Conservation (phyloP, 768 basidiomycete genomes). For the Boletus patriciae region DNA sequence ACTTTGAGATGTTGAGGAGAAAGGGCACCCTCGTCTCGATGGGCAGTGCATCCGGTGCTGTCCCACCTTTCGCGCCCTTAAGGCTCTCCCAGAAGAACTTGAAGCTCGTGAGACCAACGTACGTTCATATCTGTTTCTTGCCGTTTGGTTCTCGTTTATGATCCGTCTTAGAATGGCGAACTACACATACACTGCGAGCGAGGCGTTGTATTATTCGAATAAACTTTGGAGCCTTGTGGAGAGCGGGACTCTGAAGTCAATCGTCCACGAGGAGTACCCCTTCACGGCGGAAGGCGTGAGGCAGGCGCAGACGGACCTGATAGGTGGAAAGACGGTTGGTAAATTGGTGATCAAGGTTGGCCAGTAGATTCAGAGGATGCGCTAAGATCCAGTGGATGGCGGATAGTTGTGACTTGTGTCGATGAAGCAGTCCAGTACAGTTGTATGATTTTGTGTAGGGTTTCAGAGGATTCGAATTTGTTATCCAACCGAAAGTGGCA, state of each 20-base stretch:
- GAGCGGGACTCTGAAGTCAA: conserved; percentile 60
- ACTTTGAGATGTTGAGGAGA: conserved; percentile 78
- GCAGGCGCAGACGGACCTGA: conserved; percentile 77
- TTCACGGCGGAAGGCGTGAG: conserved; percentile 80
- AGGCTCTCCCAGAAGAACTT: conserved; percentile 81
- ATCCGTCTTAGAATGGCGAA: conserved; percentile 55
- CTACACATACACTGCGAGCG: conserved; percentile 73
- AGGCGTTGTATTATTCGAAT: conserved; percentile 62
- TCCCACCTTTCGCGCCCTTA: conserved; percentile 71
- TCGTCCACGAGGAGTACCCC: conserved; percentile 74
- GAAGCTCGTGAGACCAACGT: conserved; percentile 77
- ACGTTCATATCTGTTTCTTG: conserved; percentile 17
- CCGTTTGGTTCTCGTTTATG: not conserved
- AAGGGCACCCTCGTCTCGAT: conserved; percentile 90
- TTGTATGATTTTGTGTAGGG: not conserved
- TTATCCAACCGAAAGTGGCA: not conserved
- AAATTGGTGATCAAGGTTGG: conserved; percentile 81
- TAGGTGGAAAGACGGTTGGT: conserved; percentile 74
- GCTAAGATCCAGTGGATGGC: not conserved
- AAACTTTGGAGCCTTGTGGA: conserved; percentile 64
- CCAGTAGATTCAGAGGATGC: conserved; percentile 6
- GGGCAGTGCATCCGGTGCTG: conserved; percentile 89
- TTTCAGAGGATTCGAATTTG: not conserved
- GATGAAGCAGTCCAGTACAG: not conserved
- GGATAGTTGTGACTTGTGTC: not conserved